A percentile compares a stretch with the other conserved stretches of the same genome.
phyloP scores from a whole-genome alignment of 805 yeast species.

The Candida pseudofarinosa region DNA sequence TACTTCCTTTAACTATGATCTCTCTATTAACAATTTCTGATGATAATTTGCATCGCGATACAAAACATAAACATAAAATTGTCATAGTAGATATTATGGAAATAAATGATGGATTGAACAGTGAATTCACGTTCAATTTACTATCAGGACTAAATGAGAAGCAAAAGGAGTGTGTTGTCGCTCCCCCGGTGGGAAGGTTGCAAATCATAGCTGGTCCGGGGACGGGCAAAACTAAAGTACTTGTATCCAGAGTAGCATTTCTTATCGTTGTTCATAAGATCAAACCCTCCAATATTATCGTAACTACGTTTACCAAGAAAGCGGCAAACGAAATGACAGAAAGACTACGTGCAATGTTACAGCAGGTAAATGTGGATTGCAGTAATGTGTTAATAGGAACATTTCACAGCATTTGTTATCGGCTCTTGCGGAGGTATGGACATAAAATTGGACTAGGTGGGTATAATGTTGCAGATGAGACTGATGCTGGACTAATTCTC shows the following conservation, averaged over 20 bases:
- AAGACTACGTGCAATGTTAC: constrained; percentile 43
- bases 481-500: constrained; percentile 50
- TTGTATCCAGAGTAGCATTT: constrained; percentile 75
- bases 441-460: constrained; percentile 38
- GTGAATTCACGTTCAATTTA: background rate
- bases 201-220: constrained; percentile 62
- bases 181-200: constrained; percentile 34
- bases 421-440: constrained; percentile 57
- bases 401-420: constrained; percentile 77
- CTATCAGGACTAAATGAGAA: constrained; percentile 27
- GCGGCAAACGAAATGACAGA: constrained; percentile 85
- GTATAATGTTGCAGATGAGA: constrained; percentile 60
- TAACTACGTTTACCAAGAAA: constrained; percentile 89
- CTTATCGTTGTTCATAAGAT: constrained; percentile 49
- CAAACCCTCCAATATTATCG: constrained; percentile 62
- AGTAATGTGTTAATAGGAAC: constrained; percentile 71
- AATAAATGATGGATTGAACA: background rate
- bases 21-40: too few relatives aligned
- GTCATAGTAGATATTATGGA: background rate
- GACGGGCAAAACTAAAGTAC: constrained; percentile 76
- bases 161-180: constrained; percentile 43
- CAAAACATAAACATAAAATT: background rate
- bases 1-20: too few relatives aligned
- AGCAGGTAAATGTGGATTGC: constrained; percentile 30
- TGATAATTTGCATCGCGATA: background rate